Percentiles rank a stretch among this genome's conserved stretches.
These are phyloP conservation scores for Saccharomycopsis sp. DNA, from an alignment of 805 yeast species.

Conservation along the genomic window DNA sequence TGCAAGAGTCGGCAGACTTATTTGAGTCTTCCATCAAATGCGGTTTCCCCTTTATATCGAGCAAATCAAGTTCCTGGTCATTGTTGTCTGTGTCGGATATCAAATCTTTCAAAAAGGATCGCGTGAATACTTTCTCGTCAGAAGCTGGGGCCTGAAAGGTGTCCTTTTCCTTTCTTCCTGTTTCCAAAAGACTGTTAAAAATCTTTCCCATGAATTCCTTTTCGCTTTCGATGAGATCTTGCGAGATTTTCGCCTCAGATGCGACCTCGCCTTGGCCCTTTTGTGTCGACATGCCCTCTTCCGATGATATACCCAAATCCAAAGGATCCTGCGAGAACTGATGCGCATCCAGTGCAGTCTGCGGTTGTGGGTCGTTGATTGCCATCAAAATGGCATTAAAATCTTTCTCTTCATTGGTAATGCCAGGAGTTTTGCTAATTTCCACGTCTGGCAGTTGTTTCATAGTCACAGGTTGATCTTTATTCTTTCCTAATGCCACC, in stretches of 20 bases:
- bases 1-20: neutral
- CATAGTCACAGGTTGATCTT: neutral
- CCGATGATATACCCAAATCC: neutral
- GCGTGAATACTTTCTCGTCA: neutral
- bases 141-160: neutral
- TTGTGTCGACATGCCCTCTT: neutral
- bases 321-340: neutral
- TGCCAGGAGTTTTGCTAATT: neutral
- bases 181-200: neutral
- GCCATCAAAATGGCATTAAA: neutral
- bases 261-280: too few species aligned
- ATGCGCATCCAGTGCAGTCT: neutral
- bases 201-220: slow-evolving; percentile 1
- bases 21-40: neutral
- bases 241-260: neutral
- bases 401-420: neutral
- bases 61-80: slow-evolving; percentile 4
- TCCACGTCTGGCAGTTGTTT: neutral
- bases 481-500: neutral
- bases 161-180: neutral
- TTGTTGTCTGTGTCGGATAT: slow-evolving; percentile 1
- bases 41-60: neutral
- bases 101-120: neutral
- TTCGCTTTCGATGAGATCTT: neutral
- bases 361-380: neutral